A percentile compares a stretch with the other conserved stretches of the same genome.
Conservation (phyloP, 2,329 filamentous ascomycete genomes). For the Tolypocladium inflatum region DNA sequence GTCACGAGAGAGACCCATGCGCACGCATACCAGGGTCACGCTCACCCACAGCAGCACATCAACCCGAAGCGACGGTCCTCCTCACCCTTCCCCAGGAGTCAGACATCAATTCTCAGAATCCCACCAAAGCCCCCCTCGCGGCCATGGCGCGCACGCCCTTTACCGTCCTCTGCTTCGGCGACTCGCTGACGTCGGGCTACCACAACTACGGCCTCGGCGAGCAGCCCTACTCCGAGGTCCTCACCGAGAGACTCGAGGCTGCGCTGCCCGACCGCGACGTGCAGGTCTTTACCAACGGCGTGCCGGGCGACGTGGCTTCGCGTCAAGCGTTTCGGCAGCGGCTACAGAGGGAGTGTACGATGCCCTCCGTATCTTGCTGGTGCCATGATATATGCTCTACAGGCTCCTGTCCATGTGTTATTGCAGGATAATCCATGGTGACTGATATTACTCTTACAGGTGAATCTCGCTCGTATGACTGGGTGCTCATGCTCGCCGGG, state of each 20-base stretch:
- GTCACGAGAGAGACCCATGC: neutral
- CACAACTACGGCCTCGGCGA: constrained; percentile 27
- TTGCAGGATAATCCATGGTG: neutral
- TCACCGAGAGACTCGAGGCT: constrained; percentile 35
- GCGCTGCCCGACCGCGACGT: constrained; percentile 34
- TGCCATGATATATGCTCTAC: neutral
- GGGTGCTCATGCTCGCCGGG: constrained; percentile 54
- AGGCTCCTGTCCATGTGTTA: neutral
- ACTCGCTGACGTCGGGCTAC: constrained; percentile 54
- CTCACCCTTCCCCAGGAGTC: neutral
- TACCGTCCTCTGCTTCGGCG: constrained; percentile 53
- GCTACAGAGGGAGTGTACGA: constrained; percentile 25
- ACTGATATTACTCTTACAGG: constrained; percentile 7
- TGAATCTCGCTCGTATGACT: constrained; percentile 35
- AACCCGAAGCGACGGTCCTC: neutral
- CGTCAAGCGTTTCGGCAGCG: constrained; percentile 19
- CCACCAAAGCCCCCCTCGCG: neutral
- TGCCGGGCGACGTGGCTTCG: constrained; percentile 40
- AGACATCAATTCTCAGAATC: neutral
- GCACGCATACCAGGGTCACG: neutral
- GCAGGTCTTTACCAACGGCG: constrained; percentile 37
- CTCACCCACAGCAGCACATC: neutral
- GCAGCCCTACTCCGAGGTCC: constrained; percentile 43
- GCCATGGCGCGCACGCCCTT: constrained; percentile 25
- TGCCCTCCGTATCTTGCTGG: neutral